phyloP scores from a whole-genome alignment of 2,329 filamentous ascomycete genomes.

The Fusarium sp. region DNA sequence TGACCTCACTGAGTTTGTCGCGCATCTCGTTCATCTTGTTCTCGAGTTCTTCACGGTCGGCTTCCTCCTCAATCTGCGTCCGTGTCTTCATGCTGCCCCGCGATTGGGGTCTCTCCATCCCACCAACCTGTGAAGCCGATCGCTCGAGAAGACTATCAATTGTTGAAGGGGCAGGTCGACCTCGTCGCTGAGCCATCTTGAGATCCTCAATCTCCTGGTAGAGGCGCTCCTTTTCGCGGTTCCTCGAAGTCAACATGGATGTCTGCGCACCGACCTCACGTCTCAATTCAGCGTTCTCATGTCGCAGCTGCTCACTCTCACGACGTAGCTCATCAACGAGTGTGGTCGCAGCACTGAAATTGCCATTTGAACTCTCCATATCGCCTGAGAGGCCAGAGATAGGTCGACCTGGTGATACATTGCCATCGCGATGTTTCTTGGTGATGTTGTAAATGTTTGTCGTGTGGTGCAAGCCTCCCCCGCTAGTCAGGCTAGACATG shows the following conservation, averaged over 20 bases:
- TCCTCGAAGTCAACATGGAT: slow-evolving; percentile 95
- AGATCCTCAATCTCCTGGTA: slow-evolving; percentile 98
- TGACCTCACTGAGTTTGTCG: slow-evolving; percentile 85
- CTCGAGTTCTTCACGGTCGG: slow-evolving; percentile 86
- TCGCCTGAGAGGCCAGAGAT: slow-evolving; percentile 60
- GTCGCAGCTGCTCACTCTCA: slow-evolving; percentile 78
- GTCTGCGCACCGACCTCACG: slow-evolving; percentile 95
- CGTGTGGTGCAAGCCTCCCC: slow-evolving; percentile 60
- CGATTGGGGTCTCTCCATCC: slow-evolving; percentile 75
- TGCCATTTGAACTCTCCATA: slow-evolving; percentile 59
- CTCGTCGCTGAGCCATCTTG: slow-evolving; percentile 84
- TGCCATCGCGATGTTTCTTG: slow-evolving; percentile 59
- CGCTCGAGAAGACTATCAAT: slow-evolving; percentile 93
- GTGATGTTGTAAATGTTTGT: slow-evolving; percentile 73
- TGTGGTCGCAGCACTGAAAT: slow-evolving; percentile 67
- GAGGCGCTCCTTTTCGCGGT: slow-evolving; percentile 91
- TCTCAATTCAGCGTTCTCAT: slow-evolving; percentile 90
- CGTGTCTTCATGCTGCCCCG: slow-evolving; percentile 74
- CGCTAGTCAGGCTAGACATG: slow-evolving; percentile 52
- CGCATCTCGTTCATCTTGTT: slow-evolving; percentile 82
- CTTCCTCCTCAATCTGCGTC: slow-evolving; percentile 71
- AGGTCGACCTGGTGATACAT: slow-evolving; percentile 58
- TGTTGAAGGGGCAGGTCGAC: slow-evolving; percentile 67
- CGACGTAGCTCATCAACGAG: slow-evolving; percentile 78
- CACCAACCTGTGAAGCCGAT: slow-evolving; percentile 84